A percentile compares a stretch with the other conserved stretches of the same genome.
Conservation (phyloP, 1,139 yeast species). For the Pichia inconspicua region DNA sequence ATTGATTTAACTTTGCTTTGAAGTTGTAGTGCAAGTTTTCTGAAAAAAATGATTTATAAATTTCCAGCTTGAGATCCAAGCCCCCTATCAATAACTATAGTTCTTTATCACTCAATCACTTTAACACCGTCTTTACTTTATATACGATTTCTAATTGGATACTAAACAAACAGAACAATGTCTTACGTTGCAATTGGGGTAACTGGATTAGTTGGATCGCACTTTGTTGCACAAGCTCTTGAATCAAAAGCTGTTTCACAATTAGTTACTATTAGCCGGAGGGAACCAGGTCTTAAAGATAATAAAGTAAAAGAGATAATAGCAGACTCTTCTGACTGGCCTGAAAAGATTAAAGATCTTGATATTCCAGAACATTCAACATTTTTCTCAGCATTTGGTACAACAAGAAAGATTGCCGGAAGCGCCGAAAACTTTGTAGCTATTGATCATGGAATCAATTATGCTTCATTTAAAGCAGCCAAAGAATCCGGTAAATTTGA, state of each 20-base stretch:
- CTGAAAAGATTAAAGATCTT: slow-evolving; percentile 13
- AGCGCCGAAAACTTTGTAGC: slow-evolving; percentile 52
- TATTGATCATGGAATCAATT: slow-evolving; percentile 65
- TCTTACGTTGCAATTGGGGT: slow-evolving; percentile 22
- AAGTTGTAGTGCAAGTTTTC: too few relatives aligned
- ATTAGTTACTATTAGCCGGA: slow-evolving; percentile 20
- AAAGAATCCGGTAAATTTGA: slow-evolving; percentile 50
- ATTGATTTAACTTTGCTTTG: too few relatives aligned
- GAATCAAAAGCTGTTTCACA: slow-evolving; percentile 11
- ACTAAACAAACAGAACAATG: slow-evolving; percentile 1
- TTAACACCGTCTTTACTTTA: too few relatives aligned
- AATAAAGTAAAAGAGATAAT: slow-evolving; percentile 13
- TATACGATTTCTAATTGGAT: background rate
- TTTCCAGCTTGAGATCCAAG: background rate
- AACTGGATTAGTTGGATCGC: slow-evolving; percentile 26
- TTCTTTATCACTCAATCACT: too few relatives aligned
- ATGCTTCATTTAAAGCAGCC: slow-evolving; percentile 61
- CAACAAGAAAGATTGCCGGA: slow-evolving; percentile 69
- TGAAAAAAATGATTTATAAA: too few relatives aligned
- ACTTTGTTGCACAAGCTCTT: slow-evolving; percentile 17
- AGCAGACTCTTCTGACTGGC: slow-evolving; percentile 21
- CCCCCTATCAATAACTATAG: background rate
- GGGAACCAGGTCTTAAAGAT: slow-evolving; percentile 13
- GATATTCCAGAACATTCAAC: slow-evolving; percentile 23
- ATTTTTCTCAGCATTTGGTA: slow-evolving; percentile 62